Evolutionary conservation across 2,329 filamentous ascomycete genomes (phyloP).

Genomic region (Aspergillus sp.): DNA sequence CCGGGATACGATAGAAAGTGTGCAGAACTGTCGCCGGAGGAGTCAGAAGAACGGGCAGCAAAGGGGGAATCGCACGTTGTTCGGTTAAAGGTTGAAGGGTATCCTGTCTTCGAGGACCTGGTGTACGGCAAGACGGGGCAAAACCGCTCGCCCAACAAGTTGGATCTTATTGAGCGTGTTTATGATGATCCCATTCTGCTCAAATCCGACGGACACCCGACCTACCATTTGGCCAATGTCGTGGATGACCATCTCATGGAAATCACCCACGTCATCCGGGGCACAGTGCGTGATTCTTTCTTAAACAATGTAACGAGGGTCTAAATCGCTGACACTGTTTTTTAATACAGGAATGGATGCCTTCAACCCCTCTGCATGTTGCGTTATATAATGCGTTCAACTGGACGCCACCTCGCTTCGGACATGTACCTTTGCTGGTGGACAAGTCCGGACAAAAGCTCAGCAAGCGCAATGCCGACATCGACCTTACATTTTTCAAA

Average conservation of each 20-base stretch:
- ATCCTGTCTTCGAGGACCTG: conserved; percentile 69
- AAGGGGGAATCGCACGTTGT: conserved; percentile 73
- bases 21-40: conserved; percentile 60
- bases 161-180: conserved; percentile 46
- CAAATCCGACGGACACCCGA: conserved; percentile 89
- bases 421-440: conserved; percentile 75
- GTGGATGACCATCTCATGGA: conserved; percentile 94
- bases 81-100: conserved; percentile 68
- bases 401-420: conserved; percentile 72
- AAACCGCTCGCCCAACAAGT: conserved; percentile 52
- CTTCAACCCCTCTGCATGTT: conserved; percentile 80
- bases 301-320: background rate
- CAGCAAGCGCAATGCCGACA: conserved; percentile 78
- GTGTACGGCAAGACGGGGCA: conserved; percentile 67
- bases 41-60: conserved; percentile 69
- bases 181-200: conserved; percentile 85
- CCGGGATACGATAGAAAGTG: conserved; percentile 74
- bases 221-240: conserved; percentile 96
- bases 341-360: conserved; percentile 76
- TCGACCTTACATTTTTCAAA: conserved; percentile 59
- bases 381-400: conserved; percentile 74
- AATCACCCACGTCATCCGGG: conserved; percentile 92
- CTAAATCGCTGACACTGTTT: too few relatives aligned
- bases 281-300: conserved; percentile 57
- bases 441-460: conserved; percentile 70